Evolutionary conservation across 805 yeast species (phyloP).

Genomic region (Zygoascus biomembranicola): DNA sequence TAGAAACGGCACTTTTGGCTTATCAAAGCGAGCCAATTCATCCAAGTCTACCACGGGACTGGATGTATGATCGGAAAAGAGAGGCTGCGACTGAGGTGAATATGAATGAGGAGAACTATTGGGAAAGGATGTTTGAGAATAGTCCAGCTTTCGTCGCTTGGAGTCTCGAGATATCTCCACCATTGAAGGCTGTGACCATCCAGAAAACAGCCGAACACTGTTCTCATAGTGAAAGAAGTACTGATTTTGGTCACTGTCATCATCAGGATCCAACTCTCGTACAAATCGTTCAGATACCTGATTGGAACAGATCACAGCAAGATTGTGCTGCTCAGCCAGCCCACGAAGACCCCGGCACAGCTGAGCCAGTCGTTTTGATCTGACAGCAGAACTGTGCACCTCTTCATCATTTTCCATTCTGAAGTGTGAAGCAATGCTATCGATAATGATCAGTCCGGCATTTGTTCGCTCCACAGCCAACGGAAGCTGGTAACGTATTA

Average conservation of each 20-base stretch:
- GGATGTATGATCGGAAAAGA: neutral
- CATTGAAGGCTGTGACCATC: conserved; percentile 52
- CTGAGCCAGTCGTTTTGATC: conserved; percentile 27
- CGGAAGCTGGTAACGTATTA: conserved; percentile 63
- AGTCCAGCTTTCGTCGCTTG: neutral
- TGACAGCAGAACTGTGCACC: conserved; percentile 20
- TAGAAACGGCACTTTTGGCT: conserved; percentile 41
- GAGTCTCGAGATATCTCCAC: neutral
- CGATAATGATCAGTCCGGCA: conserved; percentile 58
- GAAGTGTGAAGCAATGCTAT: conserved; percentile 74
- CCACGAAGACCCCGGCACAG: conserved; percentile 41
- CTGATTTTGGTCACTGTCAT: conserved; percentile 25
- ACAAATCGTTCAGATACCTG: conserved; percentile 62
- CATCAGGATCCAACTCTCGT: conserved; percentile 25
- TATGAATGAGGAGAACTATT: neutral
- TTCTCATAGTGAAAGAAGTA: conserved; percentile 53
- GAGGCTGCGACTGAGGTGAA: neutral
- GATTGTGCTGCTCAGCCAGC: conserved; percentile 38
- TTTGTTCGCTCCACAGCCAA: conserved; percentile 35
- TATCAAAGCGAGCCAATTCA: conserved; percentile 13
- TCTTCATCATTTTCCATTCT: conserved; percentile 43
- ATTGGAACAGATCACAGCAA: conserved; percentile 66
- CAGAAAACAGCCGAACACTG: conserved; percentile 51
- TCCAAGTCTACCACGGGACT: neutral
- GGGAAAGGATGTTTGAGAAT: neutral